A percentile compares a stretch with the other conserved stretches of the same genome.
Evolutionary conservation across 2,329 filamentous ascomycete species (phyloP).

Genomic region (Cercospora sp.): DNA sequence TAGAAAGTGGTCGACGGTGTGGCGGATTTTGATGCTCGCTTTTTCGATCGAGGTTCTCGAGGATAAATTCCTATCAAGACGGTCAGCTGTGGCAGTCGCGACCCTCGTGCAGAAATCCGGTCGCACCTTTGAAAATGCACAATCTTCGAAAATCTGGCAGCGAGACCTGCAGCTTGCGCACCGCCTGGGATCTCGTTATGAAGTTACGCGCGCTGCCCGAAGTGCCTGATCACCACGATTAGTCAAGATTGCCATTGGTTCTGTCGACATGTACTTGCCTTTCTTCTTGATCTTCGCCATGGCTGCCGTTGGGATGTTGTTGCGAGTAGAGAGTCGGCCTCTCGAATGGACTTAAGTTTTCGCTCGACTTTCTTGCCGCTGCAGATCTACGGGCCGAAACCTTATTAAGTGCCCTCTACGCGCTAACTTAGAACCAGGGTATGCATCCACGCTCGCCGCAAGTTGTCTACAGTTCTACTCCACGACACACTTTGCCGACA

Average conservation of each 20-base stretch:
- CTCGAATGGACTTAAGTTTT: too few relatives aligned
- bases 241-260: background rate
- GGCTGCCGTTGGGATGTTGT: conserved; percentile 15
- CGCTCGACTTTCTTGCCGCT: background rate
- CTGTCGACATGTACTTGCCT: conserved; percentile 52
- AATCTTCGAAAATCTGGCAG: conserved; percentile 95
- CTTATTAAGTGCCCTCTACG: background rate
- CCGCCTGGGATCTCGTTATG: conserved; percentile 93
- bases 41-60: conserved; percentile 92
- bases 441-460: background rate
- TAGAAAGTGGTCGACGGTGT: conserved; percentile 91
- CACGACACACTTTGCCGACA: background rate
- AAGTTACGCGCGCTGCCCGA: conserved; percentile 96
- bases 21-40: conserved; percentile 90
- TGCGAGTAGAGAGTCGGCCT: background rate
- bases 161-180: conserved; percentile 96
- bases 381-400: background rate
- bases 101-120: background rate
- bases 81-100: background rate
- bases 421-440: too few relatives aligned
- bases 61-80: conserved; percentile 75
- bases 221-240: conserved; percentile 57
- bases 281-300: conserved; percentile 89
- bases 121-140: conserved; percentile 93
- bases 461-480: too few relatives aligned